A percentile compares a stretch with the other conserved stretches of the same genome.
Conservation (phyloP, 2,329 filamentous ascomycete genomes). For the Diaporthe sp. region DNA sequence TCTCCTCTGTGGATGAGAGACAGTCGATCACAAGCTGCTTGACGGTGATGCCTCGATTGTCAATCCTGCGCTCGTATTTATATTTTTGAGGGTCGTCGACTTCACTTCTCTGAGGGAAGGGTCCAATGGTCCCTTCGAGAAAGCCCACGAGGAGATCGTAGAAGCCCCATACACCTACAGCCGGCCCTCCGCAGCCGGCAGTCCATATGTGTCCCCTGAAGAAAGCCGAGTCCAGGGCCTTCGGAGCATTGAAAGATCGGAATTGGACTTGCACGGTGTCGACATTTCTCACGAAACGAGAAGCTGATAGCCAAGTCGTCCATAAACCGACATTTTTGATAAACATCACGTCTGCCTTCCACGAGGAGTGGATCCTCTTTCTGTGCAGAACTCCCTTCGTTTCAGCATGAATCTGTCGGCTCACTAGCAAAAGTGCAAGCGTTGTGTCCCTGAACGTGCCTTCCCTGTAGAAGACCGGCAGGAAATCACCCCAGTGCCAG, state of each 20-base stretch:
- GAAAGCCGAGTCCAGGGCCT: not conserved
- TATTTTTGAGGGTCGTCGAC: not conserved
- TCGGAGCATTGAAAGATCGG: not conserved
- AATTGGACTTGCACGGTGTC: not conserved
- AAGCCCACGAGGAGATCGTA: not conserved
- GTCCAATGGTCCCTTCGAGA: not conserved
- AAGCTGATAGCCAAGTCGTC: not conserved
- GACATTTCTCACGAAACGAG: not conserved
- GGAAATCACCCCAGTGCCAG: not conserved
- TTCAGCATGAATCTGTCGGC: not conserved
- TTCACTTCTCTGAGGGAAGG: not conserved
- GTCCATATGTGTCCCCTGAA: not conserved
- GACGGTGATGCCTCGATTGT: not conserved
- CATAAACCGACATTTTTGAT: not conserved
- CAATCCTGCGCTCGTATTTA: not conserved
- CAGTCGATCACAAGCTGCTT: not conserved
- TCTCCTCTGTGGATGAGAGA: not conserved
- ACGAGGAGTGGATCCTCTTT: not conserved
- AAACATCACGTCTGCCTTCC: not conserved
- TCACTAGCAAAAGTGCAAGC: not conserved
- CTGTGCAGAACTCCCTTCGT: not conserved
- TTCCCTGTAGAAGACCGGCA: not conserved
- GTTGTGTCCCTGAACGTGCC: not conserved
- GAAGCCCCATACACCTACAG: not conserved
- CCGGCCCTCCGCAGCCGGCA: not conserved